Evolutionary conservation across 306 rosid species (phyloP), one percentile per base, ranked within the genome.

Genomic region (Castanea crenata): DNA sequence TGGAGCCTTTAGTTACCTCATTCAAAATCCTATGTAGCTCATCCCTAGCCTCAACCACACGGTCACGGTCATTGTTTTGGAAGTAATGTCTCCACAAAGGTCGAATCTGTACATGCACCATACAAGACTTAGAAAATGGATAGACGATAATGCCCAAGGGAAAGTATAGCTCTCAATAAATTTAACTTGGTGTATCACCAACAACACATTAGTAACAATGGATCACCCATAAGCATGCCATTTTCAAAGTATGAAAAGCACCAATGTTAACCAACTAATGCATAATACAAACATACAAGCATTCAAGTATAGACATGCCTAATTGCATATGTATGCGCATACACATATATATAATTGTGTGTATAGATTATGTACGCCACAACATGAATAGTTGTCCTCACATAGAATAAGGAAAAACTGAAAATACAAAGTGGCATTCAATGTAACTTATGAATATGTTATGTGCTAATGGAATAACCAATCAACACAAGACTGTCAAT

Each of bases 1-100:
- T 3, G 1, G 6, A 38, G 41, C 35, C 13, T 56, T 18, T 67
- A 46, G 14, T 34, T 82, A 89, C 92, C 92, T 86, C 92, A 84
- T 89, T 89, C 83, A 89, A 83, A 87, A 87, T 89, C 41, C 90
- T 83, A 57, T 87, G 92, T 56, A 89, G 74, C 83, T 85, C 89
- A 73, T 87, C 89, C 54, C 86, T 79, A 18, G 85, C 91, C 91
- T 88, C 89, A 69, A 83, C 86, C 15, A 88, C 84, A 83, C 89
- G 86, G 59, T 89, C 92, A 19, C 90, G 90, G 74, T 86, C 90
- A 55, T 89, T 89, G 85, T 23, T 23, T 23, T 23, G 23, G 1
- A 1, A 23, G 74, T 86, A 86, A 82, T 84, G 90, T 79, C 90
- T 87, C 89, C 90, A 87, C 29, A 87, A 64, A 35, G 92, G 89